A percentile compares a stretch with the other conserved stretches of the same genome.
These are phyloP conservation scores for Wickerhamomyces bovis DNA, from an alignment of 805 yeast genomes.

Conservation along the genomic window DNA sequence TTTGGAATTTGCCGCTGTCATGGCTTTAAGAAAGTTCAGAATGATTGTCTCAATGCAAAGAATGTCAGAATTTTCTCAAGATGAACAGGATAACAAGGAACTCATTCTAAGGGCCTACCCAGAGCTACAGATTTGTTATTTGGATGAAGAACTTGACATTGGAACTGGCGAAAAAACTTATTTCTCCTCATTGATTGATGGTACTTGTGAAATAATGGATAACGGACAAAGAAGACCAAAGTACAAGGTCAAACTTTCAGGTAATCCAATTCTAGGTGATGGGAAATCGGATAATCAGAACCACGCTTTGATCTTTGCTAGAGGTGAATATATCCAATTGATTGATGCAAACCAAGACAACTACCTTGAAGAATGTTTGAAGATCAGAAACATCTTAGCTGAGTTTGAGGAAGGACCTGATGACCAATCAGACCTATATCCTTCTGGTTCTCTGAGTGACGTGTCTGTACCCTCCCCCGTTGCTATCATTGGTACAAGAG, in stretches of 20 bases:
- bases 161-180: constrained; percentile 36
- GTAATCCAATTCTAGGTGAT: constrained; percentile 79
- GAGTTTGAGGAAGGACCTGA: constrained; percentile 59
- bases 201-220: constrained; percentile 53
- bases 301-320: constrained; percentile 63
- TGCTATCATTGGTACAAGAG: constrained; percentile 84
- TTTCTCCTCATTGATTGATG: constrained; percentile 67
- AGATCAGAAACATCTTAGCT: constrained; percentile 62
- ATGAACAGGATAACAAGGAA: constrained; percentile 54
- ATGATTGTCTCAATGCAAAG: constrained; percentile 64
- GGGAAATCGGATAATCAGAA: constrained; percentile 85
- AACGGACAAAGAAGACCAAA: constrained; percentile 57
- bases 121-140: constrained; percentile 56
- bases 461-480: constrained; percentile 39
- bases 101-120: constrained; percentile 60
- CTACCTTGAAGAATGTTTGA: constrained; percentile 75
- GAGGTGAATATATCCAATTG: constrained; percentile 78
- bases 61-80: constrained; percentile 44
- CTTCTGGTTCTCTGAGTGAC: constrained; percentile 35
- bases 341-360: constrained; percentile 84
- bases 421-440: constrained; percentile 32
- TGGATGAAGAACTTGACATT: constrained; percentile 42
- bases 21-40: constrained; percentile 59
- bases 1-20: constrained; percentile 40
- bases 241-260: constrained; percentile 60